Base-by-base conservation (phyloP, 306 rosid genomes). In the Cicer judaicum region DNA sequence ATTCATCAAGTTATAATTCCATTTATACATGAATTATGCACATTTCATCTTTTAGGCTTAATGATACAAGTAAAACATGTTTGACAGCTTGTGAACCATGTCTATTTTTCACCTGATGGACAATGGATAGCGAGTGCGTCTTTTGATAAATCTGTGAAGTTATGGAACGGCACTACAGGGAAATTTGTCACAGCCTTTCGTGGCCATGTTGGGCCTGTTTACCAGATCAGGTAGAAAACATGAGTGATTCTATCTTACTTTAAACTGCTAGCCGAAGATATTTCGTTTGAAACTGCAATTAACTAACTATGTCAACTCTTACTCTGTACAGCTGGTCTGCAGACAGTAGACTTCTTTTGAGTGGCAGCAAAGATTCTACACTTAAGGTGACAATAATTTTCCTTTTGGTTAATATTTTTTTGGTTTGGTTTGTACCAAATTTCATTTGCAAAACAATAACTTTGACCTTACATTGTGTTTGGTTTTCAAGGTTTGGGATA, bases 91-190 rank as follows among this genome's bases (percentile, higher is more conserved):
- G 99, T 92, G 78, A 94, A 92, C 81, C 93, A 94, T 70, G 96
- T 94, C 36, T 87, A 83, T 81, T 94, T 94, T 82, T 94, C 99
- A 16, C 99, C 99, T 70, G 99, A 94, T 67, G 99, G 99, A 39
- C 97, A 87, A 89, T 94, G 99, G 97, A 78, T 94, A 60, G 97
- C 99, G 38, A 94, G 96, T 82, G 96, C 93, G 57, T 94, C 97
- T 64, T 94, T 94, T 72, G 99, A 94, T 76, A 92, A 89, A 77
- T 94, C 99, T 64, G 97, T 94, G 60, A 94, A 92, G 81, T 47
- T 94, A 72, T 92, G 97, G 99, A 88, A 82, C 79, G 96, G 97
- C 56, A 81, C 83, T 41, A 92, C 96, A 2, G 99, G 99, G 72
- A 80, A 84, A 72, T 94, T 94, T 74, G 87, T 90, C 39, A 84